phyloP scores from a whole-genome alignment of 2,329 filamentous ascomycete species.

The Zasmidium angulare region DNA sequence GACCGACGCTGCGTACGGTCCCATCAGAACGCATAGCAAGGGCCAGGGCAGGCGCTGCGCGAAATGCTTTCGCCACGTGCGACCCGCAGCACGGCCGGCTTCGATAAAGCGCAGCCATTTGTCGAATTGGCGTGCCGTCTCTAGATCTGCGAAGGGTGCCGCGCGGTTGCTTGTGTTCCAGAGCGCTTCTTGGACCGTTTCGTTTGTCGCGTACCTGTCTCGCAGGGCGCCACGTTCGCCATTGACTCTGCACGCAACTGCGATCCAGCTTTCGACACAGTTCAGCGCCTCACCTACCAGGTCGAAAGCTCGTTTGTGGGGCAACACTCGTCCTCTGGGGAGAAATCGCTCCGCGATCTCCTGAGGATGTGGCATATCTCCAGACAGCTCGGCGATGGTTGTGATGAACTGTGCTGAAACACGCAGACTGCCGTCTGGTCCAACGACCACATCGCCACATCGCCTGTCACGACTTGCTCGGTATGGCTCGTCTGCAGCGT shows the following conservation, averaged over 20 bases:
- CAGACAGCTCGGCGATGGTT: neutral
- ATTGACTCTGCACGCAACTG: neutral
- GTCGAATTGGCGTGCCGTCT: neutral
- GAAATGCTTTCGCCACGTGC: neutral
- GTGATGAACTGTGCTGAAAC: neutral
- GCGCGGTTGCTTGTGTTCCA: neutral
- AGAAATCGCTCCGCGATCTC: neutral
- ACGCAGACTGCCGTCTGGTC: neutral
- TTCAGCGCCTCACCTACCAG: neutral
- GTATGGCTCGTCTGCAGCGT: neutral
- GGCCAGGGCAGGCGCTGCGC: neutral
- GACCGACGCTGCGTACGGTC: neutral
- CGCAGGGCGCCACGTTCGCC: neutral
- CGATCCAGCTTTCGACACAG: neutral
- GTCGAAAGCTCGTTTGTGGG: neutral
- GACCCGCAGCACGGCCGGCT: neutral
- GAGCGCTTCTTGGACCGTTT: neutral
- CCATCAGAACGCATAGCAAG: neutral
- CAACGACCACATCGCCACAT: neutral
- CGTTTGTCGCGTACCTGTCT: neutral
- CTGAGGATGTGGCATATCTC: neutral
- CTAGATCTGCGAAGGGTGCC: neutral
- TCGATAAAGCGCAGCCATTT: neutral
- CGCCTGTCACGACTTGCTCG: neutral
- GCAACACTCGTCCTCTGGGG: neutral